A percentile compares a stretch with the other conserved stretches of the same genome.
These are phyloP conservation scores for Jaapia argillacea DNA, from an alignment of 768 basidiomycete species.

Conservation along the genomic window DNA sequence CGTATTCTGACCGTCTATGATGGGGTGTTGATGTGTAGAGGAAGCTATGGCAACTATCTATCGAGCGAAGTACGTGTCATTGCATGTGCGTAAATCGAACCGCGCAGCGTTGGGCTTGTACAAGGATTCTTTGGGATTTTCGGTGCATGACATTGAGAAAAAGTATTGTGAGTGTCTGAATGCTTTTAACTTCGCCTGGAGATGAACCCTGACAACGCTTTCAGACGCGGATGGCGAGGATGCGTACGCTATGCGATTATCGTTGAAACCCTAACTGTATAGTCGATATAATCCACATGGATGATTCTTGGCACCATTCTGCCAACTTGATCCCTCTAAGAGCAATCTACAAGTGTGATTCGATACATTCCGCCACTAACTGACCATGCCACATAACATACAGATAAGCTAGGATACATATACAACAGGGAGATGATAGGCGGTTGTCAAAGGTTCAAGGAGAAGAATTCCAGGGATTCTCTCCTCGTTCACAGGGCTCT, in stretches of 20 bases:
- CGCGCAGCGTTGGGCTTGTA: conserved; percentile 85
- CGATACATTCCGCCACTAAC: no score
- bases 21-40: conserved; percentile 37
- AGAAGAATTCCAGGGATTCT: no score
- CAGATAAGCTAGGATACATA: no score
- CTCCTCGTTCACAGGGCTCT: no score
- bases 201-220: neutral
- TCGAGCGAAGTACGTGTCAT: conserved; percentile 70
- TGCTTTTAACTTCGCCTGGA: neutral
- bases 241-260: conserved; percentile 83
- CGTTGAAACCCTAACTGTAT: conserved; percentile 38
- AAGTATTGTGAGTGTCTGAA: conserved; percentile 66
- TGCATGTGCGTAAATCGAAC: conserved; percentile 95
- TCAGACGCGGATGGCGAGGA: conserved; percentile 93
- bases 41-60: conserved; percentile 89
- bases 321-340: no score
- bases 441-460: no score
- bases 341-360: no score
- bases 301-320: no score
- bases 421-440: no score
- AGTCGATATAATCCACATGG: conserved; percentile 10
- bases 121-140: conserved; percentile 83
- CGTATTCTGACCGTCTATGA: neutral
- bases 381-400: no score
- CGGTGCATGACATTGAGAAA: conserved; percentile 77